A percentile compares a stretch with the other conserved stretches of the same genome.
Evolutionary conservation across 2,329 filamentous ascomycete genomes (phyloP).

Genomic region (Neofusicoccum sp.): DNA sequence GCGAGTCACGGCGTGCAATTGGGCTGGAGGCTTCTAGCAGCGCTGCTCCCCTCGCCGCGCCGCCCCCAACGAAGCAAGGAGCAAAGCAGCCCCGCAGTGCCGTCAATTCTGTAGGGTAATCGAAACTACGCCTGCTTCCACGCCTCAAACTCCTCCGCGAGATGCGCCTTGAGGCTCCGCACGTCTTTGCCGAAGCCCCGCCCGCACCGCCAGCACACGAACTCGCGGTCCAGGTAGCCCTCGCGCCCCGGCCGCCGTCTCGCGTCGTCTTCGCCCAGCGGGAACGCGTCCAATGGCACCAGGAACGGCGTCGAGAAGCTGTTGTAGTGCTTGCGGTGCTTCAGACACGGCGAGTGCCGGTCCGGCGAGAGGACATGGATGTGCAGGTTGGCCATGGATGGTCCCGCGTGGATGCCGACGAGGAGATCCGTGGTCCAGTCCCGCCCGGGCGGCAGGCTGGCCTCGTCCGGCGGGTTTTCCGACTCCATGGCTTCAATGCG

Average conservation of each 20-base stretch:
- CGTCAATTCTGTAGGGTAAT: conserved; percentile 8
- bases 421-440: conserved; percentile 76
- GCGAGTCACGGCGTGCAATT: conserved; percentile 1
- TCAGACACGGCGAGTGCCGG: conserved; percentile 68
- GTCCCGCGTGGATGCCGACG: conserved; percentile 79
- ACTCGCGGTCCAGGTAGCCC: conserved; percentile 62
- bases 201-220: conserved; percentile 84
- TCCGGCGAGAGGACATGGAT: conserved; percentile 84
- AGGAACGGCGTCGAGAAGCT: conserved; percentile 87
- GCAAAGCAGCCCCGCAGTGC: conserved; percentile 4
- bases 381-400: conserved; percentile 90
- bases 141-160: conserved; percentile 68
- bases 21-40: too few species aligned
- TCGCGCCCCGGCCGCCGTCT: conserved; percentile 57
- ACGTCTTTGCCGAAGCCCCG: conserved; percentile 73
- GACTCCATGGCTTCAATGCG: conserved; percentile 64
- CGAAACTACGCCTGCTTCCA: conserved; percentile 64
- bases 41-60: too few species aligned
- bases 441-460: conserved; percentile 63
- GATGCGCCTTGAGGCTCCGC: conserved; percentile 69
- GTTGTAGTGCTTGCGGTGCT: conserved; percentile 86
- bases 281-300: conserved; percentile 74
- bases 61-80: conserved; percentile 3
- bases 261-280: conserved; percentile 64
- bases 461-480: conserved; percentile 27